phyloP scores from a whole-genome alignment of 2,329 filamentous ascomycete species.

The Cladosporium sp. region DNA sequence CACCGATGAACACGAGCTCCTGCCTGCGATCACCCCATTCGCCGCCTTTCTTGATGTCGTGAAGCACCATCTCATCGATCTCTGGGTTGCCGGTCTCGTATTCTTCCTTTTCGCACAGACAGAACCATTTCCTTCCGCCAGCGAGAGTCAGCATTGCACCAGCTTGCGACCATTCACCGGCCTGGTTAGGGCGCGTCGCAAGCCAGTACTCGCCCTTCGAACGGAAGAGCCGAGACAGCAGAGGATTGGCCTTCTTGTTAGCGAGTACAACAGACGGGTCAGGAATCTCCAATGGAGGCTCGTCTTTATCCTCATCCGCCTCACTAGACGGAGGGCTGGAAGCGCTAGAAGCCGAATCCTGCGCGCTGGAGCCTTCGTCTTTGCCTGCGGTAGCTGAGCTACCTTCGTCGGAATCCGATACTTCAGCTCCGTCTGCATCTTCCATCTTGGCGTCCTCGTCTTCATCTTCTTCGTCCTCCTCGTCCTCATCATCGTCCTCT shows the following conservation, averaged over 20 bases:
- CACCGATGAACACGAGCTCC: slow-evolving; percentile 68
- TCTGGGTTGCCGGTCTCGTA: slow-evolving; percentile 45
- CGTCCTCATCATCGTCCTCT: slow-evolving; percentile 29
- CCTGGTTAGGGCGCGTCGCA: slow-evolving; percentile 50
- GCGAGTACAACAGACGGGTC: slow-evolving; percentile 40
- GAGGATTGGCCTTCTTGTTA: slow-evolving; percentile 50
- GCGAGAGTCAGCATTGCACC: slow-evolving; percentile 58
- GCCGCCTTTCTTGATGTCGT: slow-evolving; percentile 42
- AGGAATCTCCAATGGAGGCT: slow-evolving; percentile 18
- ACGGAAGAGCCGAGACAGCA: slow-evolving; percentile 52
- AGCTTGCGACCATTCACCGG: slow-evolving; percentile 58
- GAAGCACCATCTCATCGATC: slow-evolving; percentile 42
- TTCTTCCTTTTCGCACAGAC: slow-evolving; percentile 48
- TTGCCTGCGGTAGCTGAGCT: slow-evolving; percentile 21
- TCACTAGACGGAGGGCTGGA: slow-evolving; percentile 13
- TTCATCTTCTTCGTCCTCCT: slow-evolving; percentile 22
- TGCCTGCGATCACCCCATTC: slow-evolving; percentile 64
- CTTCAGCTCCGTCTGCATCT: slow-evolving; percentile 21
- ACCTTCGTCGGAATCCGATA: slow-evolving; percentile 29
- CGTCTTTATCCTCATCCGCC: slow-evolving; percentile 1
- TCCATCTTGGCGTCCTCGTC: slow-evolving; percentile 18
- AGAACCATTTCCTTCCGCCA: slow-evolving; percentile 54
- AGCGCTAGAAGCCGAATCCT: slow-evolving; percentile 6
- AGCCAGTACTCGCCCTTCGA: slow-evolving; percentile 59
- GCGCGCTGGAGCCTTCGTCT: slow-evolving; percentile 7